Conservation (phyloP, 1,139 yeast genomes). For the Meyerozyma smithsonii region DNA sequence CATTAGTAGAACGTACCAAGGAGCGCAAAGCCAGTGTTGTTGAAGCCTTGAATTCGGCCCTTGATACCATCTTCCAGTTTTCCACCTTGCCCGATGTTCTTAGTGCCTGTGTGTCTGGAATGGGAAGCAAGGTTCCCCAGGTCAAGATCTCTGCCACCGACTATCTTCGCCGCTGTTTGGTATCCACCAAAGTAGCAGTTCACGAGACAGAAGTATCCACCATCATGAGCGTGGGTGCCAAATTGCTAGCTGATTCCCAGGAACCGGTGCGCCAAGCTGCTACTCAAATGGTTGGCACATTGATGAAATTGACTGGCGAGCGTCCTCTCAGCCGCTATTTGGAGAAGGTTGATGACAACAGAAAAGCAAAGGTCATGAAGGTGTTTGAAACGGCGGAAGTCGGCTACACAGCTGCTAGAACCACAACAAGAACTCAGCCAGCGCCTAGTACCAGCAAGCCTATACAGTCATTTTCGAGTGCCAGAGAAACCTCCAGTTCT, state of each 20-base stretch:
- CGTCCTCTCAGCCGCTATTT: conserved; percentile 56
- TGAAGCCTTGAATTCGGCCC: conserved; percentile 60
- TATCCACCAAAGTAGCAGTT: conserved; percentile 48
- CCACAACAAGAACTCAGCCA: conserved; percentile 1
- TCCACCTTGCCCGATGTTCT: conserved; percentile 56
- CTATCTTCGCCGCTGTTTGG: conserved; percentile 62
- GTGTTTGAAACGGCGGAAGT: conserved; percentile 56
- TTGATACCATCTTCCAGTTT: conserved; percentile 56
- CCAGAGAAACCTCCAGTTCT: conserved; percentile 9
- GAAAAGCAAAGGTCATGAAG: conserved; percentile 62
- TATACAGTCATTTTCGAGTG: conserved; percentile 7
- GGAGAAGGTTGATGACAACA: conserved; percentile 70
- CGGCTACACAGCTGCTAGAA: conserved; percentile 22
- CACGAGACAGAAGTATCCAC: conserved; percentile 47
- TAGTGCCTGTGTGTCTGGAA: conserved; percentile 54
- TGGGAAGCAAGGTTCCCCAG: conserved; percentile 81
- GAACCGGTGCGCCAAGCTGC: conserved; percentile 81
- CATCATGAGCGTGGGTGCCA: conserved; percentile 52
- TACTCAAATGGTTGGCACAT: conserved; percentile 73
- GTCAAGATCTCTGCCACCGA: conserved; percentile 67
- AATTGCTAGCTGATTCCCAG: conserved; percentile 73
- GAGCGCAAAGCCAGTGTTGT: conserved; percentile 81
- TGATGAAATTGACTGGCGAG: conserved; percentile 79
- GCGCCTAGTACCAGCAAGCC: conserved; percentile 4
- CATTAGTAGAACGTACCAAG: conserved; percentile 77